phyloP scores from a whole-genome alignment of 345 rosid species.

The Brassica rapa region DNA sequence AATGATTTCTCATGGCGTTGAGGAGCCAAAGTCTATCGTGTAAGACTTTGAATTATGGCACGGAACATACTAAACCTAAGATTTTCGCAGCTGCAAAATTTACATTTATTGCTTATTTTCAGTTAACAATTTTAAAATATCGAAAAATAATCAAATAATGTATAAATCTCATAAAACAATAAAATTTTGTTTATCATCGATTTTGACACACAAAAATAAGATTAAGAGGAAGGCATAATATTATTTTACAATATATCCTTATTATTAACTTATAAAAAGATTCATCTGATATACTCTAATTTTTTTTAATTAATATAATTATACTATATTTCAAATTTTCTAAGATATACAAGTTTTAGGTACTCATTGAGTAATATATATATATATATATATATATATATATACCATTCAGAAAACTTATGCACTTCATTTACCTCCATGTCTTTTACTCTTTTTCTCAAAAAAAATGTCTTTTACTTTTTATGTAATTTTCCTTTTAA shows the following conservation, averaged over 20 bases:
- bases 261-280: not conserved
- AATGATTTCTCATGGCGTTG: slow-evolving; percentile 31
- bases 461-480: not conserved
- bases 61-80: not conserved
- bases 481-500: not conserved
- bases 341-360: not conserved
- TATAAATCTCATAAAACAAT: too few species aligned
- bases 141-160: too few species aligned
- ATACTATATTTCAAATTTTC: not conserved
- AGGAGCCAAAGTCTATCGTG: slow-evolving; percentile 19
- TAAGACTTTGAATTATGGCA: not conserved
- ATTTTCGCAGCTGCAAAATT: not conserved
- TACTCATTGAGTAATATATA: not conserved
- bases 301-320: too few species aligned
- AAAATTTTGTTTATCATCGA: too few species aligned
- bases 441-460: too few species aligned
- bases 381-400: too few species aligned
- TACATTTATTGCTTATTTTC: not conserved
- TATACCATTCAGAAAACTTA: not conserved
- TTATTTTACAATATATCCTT: not conserved
- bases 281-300: not conserved
- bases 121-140: not conserved
- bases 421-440: not conserved
- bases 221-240: not conserved
- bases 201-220: not conserved